Percentiles rank a stretch among this genome's conserved stretches.
Evolutionary conservation across 2,329 filamentous ascomycete species (phyloP).

Genomic region (Allantophomopsis lycopodina): DNA sequence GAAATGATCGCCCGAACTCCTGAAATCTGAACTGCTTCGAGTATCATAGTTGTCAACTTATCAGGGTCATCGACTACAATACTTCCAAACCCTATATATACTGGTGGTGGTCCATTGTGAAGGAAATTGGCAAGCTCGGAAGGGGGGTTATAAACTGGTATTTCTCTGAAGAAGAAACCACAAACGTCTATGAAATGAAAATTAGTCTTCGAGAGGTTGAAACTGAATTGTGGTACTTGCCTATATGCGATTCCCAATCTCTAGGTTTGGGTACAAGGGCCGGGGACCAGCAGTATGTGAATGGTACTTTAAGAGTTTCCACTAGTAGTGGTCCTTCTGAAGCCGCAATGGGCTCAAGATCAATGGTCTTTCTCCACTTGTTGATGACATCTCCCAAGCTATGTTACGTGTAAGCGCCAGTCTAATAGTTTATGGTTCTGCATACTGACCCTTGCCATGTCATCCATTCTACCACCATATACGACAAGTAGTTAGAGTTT

Average conservation of each 20-base stretch:
- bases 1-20: conserved; percentile 39
- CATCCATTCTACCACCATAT: conserved; percentile 31
- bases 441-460: conserved; percentile 34
- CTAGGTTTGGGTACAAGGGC: conserved; percentile 23
- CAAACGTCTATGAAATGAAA: conserved; percentile 22
- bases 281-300: conserved; percentile 20
- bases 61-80: conserved; percentile 38
- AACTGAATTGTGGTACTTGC: conserved; percentile 2
- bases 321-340: conserved; percentile 22
- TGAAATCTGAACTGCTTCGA: conserved; percentile 29
- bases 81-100: conserved; percentile 43
- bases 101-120: conserved; percentile 27
- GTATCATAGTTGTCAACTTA: conserved; percentile 26
- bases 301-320: conserved; percentile 16
- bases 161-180: conserved; percentile 29
- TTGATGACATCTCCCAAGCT: conserved; percentile 30
- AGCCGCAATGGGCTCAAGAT: conserved; percentile 22
- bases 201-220: conserved; percentile 20
- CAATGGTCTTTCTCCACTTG: conserved; percentile 23
- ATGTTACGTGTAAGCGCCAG: no score
- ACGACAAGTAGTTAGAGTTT: conserved; percentile 31
- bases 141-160: conserved; percentile 22
- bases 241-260: conserved; percentile 24
- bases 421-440: no score
- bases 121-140: conserved; percentile 28